Percentiles rank a stretch among this genome's conserved stretches.
phyloP scores from a whole-genome alignment of 148 eudicot genomes.

The Simmondsia chinensis region DNA sequence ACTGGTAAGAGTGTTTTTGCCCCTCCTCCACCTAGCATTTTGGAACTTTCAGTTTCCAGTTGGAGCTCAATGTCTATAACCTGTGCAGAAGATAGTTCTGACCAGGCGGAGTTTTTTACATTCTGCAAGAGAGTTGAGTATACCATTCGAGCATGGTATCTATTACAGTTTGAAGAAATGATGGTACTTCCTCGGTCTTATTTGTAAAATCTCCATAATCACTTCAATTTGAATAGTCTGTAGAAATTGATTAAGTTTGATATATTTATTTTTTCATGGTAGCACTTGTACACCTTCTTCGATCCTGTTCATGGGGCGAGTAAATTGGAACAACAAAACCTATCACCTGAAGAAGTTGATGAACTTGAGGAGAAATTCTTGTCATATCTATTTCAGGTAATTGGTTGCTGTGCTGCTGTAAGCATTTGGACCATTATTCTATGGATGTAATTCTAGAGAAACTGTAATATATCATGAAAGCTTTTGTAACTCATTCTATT shows the following conservation, averaged over 20 bases:
- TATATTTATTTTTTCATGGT: constrained; percentile 4
- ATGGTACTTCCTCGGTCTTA: constrained; percentile 39
- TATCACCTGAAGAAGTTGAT: constrained; percentile 66
- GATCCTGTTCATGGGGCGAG: constrained; percentile 83
- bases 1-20: too few species aligned
- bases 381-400: constrained; percentile 71
- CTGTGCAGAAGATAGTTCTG: constrained; percentile 40
- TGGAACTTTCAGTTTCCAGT: not conserved
- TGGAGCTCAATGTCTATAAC: not conserved
- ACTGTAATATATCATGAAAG: too few species aligned
- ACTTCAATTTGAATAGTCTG: not conserved
- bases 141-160: constrained; percentile 87
- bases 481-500: too few species aligned
- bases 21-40: too few species aligned
- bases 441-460: too few species aligned
- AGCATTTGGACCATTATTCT: too few species aligned
- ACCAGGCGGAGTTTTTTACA: constrained; percentile 49
- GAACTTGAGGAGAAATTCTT: constrained; percentile 84
- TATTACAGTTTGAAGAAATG: constrained; percentile 65
- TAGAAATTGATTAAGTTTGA: not conserved
- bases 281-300: constrained; percentile 91
- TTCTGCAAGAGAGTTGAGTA: constrained; percentile 75
- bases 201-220: not conserved
- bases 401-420: too few species aligned
- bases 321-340: constrained; percentile 72